These are phyloP conservation scores for Nephelium lappaceum DNA, from an alignment of 345 rosid genomes.

Conservation along the genomic window DNA sequence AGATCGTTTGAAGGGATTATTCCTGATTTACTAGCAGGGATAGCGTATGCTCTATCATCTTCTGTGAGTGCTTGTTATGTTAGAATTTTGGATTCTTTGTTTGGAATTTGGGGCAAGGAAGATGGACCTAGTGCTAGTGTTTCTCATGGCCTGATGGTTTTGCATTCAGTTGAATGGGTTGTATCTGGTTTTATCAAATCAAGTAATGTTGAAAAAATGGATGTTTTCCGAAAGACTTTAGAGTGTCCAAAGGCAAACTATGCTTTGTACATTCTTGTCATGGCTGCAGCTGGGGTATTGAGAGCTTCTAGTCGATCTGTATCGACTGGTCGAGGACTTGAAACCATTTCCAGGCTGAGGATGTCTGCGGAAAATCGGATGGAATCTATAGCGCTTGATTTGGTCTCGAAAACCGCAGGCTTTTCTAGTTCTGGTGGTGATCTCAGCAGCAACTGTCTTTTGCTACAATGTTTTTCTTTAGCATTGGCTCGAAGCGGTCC, in stretches of 20 bases:
- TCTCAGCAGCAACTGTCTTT: conserved; percentile 32
- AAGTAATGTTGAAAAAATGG: conserved; percentile 45
- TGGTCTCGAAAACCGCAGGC: conserved; percentile 44
- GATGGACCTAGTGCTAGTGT: conserved; percentile 55
- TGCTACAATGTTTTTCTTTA: conserved; percentile 66
- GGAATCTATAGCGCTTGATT: conserved; percentile 45
- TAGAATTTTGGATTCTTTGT: conserved; percentile 54
- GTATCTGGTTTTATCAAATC: conserved; percentile 60
- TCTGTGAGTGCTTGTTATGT: conserved; percentile 44
- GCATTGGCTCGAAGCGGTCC: conserved; percentile 80
- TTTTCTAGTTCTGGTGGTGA: conserved; percentile 27
- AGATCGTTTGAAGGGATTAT: conserved; percentile 40
- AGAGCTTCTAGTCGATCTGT: conserved; percentile 59
- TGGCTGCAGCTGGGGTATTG: conserved; percentile 78
- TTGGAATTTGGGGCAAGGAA: conserved; percentile 65
- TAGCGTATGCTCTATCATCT: conserved; percentile 78
- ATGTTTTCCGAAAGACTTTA: conserved; percentile 42
- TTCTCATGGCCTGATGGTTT: conserved; percentile 69
- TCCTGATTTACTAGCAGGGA: conserved; percentile 74
- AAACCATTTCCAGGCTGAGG: conserved; percentile 50
- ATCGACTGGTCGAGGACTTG: conserved; percentile 39
- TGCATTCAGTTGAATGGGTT: conserved; percentile 89
- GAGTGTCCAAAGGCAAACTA: conserved; percentile 45
- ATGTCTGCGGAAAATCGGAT: conserved; percentile 58
- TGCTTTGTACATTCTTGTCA: conserved; percentile 54